Percentiles rank a stretch among this genome's conserved stretches.
These are phyloP conservation scores for Coemansia sp. DNA, from an alignment of 192 early-diverging fungal species.

Conservation along the genomic window DNA sequence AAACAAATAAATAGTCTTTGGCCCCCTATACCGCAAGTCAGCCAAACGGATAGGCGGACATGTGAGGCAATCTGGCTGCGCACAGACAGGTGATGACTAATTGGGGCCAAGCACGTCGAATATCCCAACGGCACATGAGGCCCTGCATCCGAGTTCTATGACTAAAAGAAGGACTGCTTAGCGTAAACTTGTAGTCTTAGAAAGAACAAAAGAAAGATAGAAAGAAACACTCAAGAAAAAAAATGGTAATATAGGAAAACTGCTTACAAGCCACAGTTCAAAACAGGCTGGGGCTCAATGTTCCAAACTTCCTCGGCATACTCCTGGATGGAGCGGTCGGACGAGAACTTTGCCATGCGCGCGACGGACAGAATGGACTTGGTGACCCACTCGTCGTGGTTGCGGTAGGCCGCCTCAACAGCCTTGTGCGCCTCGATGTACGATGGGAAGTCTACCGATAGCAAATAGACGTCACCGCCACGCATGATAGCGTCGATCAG, in stretches of 20 bases:
- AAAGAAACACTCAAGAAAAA: neutral
- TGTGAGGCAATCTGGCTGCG: neutral
- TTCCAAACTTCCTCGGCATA: conserved; percentile 95
- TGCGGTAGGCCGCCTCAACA: conserved; percentile 78
- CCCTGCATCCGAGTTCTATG: neutral
- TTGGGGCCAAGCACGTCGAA: neutral
- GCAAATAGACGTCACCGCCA: conserved; percentile 77
- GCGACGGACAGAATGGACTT: conserved; percentile 90
- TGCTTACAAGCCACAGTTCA: conserved; percentile 21
- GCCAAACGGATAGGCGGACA: neutral
- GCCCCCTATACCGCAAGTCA: conserved; percentile 2
- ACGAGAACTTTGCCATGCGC: conserved; percentile 94
- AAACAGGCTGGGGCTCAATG: conserved; percentile 62
- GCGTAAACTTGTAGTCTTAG: neutral
- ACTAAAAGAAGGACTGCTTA: too few relatives aligned
- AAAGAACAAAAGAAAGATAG: neutral
- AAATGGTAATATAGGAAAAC: neutral
- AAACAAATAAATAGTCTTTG: neutral
- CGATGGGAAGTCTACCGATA: conserved; percentile 78
- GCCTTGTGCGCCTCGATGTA: conserved; percentile 48
- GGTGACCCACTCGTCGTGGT: conserved; percentile 83
- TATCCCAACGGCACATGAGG: neutral
- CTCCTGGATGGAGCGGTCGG: conserved; percentile 86
- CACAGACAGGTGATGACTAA: neutral
- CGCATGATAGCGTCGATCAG: conserved; percentile 79